These are phyloP conservation scores for Rhinocladiella mackenziei DNA, from an alignment of 2,329 filamentous ascomycete species.

Conservation along the genomic window DNA sequence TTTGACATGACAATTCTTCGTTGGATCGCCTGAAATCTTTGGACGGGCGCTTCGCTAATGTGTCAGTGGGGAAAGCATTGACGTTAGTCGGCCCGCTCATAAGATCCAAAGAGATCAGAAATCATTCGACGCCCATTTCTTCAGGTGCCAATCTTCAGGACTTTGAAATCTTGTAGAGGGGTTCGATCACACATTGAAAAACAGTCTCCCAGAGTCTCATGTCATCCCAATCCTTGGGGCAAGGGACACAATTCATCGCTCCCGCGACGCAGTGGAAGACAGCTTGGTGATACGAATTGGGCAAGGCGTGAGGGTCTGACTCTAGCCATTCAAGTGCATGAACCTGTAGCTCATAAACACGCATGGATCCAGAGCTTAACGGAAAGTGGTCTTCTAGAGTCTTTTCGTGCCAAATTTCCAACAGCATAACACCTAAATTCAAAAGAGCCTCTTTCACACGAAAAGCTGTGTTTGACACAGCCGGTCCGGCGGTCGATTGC, in stretches of 20 bases:
- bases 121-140: too few species aligned
- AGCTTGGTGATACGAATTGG: neutral
- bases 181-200: neutral
- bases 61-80: too few species aligned
- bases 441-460: constrained; percentile 9
- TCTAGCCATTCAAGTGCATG: neutral
- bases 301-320: neutral
- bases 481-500: neutral
- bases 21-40: too few species aligned
- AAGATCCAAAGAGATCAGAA: too few species aligned
- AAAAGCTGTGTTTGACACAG: neutral
- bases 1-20: too few species aligned
- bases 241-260: neutral
- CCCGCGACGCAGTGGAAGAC: neutral
- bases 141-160: too few species aligned
- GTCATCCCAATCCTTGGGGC: neutral
- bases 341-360: neutral
- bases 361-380: neutral
- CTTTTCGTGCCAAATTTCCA: constrained; percentile 15
- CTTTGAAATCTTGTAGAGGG: neutral
- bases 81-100: too few species aligned
- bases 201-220: neutral
- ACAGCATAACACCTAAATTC: constrained; percentile 11
- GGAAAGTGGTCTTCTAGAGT: constrained; percentile 3
- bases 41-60: too few species aligned